Evolutionary conservation across 2,329 filamentous ascomycete species (phyloP), one percentile per base, ranked within the genome.

Genomic region (Aspergillus tanneri): DNA sequence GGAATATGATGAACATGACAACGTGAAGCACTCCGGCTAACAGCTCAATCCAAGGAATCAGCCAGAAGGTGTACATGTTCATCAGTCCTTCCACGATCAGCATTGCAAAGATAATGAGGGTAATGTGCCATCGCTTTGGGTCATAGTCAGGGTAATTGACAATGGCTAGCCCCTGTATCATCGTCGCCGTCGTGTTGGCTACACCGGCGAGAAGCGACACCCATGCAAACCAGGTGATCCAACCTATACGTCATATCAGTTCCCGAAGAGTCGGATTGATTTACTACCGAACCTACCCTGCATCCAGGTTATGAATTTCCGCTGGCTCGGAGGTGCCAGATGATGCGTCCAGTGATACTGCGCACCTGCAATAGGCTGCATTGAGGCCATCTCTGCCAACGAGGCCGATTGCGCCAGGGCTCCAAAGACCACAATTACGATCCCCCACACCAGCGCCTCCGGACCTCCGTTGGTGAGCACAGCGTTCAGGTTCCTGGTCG

Each of bases 191-290:
- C 2, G 57, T 60, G 50, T 69, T 72, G 14, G 65, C 60, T 12
- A 64, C 60, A n/a, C 63, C 63, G 1, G 66, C 62, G 2, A 69
- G 59, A 7, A 64, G 55, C 2, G 65, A 64, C 9, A 72, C 61
- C 64, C 72, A 74, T 25, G 64, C 69, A 37, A 71, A 67, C 69
- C 70, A 73, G 2, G 71, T 74, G 6, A 72, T 57, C 71, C 70
- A 74, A 3, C 69, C 70, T 62, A 57, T 11, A 2, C 19, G 1
- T 2, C 8, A 8, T 32, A 28, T 23, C 5, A 21, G 30, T 46
- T 35, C 28, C 25, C 3, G 4, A n/a, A 16, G 3, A n/a, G 2
- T 4, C 4, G 11, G n/a, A 5, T 2, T 11, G 56, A 2, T 59
- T 55, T 5, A 58, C 1, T 6, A n/a, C 8, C 55, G 14, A 63